These are phyloP conservation scores for Trypanosoma conorhini DNA, from an alignment of 208 protist species.

Conservation along the genomic window DNA sequence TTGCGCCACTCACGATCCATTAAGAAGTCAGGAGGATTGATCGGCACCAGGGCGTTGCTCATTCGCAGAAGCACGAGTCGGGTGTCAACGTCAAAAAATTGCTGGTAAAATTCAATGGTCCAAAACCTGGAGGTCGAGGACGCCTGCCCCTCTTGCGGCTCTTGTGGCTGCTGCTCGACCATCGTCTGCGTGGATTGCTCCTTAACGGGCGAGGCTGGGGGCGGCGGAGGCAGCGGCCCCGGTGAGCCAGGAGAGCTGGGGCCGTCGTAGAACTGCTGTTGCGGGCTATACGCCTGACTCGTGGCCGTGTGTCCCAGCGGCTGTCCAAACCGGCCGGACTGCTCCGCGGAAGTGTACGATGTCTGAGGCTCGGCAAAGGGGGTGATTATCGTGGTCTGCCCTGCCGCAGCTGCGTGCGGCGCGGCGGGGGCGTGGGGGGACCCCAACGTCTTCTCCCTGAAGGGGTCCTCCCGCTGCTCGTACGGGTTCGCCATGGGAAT, in stretches of 20 bases:
- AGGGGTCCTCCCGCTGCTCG: conserved; percentile 55
- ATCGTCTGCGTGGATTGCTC: neutral
- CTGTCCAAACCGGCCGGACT: neutral
- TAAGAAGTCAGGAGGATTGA: conserved; percentile 83
- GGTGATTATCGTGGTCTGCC: conserved; percentile 10
- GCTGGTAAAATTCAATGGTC: conserved; percentile 86
- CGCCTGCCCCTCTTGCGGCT: neutral
- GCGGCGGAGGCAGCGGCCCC: neutral
- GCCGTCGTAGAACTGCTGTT: conserved; percentile 19
- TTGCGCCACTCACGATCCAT: conserved; percentile 77
- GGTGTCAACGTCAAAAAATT: conserved; percentile 92
- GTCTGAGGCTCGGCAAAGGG: conserved; percentile 6
- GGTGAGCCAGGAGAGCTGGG: neutral
- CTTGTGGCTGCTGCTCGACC: conserved; percentile 5
- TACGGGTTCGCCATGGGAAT: conserved; percentile 60
- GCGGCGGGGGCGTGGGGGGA: conserved; percentile 6
- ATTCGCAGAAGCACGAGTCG: conserved; percentile 73
- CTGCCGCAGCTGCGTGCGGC: conserved; percentile 2
- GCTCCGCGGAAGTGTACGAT: conserved; percentile 10
- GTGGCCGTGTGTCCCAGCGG: neutral
- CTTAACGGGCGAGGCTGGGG: neutral
- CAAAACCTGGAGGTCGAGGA: conserved; percentile 66
- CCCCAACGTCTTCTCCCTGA: conserved; percentile 34
- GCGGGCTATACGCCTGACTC: neutral
- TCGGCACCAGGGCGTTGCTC: conserved; percentile 62